phyloP scores from a whole-genome alignment of 805 yeast genomes.

The Metschnikowia cubensis region DNA sequence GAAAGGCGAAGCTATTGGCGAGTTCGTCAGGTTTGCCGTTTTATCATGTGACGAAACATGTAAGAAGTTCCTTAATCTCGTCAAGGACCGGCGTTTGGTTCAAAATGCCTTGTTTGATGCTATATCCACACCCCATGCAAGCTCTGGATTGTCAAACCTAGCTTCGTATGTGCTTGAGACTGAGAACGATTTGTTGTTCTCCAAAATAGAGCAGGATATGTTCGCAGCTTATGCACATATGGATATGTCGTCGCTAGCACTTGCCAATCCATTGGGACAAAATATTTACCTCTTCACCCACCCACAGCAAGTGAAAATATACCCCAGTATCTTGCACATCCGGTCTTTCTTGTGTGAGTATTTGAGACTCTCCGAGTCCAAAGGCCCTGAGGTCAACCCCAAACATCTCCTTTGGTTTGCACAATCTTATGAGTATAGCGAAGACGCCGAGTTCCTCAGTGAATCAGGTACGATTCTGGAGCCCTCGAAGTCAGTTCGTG shows the following conservation, averaged over 20 bases:
- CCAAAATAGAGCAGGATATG: conserved; percentile 24
- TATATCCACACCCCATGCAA: not conserved
- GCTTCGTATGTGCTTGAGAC: conserved; percentile 7
- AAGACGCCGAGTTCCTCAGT: conserved; percentile 1
- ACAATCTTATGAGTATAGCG: not conserved
- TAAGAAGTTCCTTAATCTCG: conserved; percentile 12
- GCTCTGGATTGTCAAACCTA: conserved; percentile 14
- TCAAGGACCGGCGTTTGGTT: conserved; percentile 9
- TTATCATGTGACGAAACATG: not conserved
- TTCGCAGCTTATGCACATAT: conserved; percentile 8
- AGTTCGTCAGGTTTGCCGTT: not conserved
- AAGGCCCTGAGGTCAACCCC: conserved; percentile 1
- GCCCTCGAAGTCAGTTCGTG: not conserved
- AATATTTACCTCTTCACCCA: conserved; percentile 31
- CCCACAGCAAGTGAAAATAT: conserved; percentile 3
- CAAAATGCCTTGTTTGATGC: conserved; percentile 4
- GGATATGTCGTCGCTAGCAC: conserved; percentile 29
- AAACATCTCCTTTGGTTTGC: not conserved
- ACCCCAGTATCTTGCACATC: conserved; percentile 10
- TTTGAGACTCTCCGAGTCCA: not conserved
- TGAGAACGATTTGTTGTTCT: conserved; percentile 15
- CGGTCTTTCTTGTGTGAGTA: conserved; percentile 15
- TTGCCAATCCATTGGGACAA: conserved; percentile 46
- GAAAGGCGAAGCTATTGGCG: not conserved
- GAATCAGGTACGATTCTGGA: not conserved